Evolutionary conservation across 1,284 basidiomycete species (phyloP).

Genomic region (Cryptococcus wingfieldii): DNA sequence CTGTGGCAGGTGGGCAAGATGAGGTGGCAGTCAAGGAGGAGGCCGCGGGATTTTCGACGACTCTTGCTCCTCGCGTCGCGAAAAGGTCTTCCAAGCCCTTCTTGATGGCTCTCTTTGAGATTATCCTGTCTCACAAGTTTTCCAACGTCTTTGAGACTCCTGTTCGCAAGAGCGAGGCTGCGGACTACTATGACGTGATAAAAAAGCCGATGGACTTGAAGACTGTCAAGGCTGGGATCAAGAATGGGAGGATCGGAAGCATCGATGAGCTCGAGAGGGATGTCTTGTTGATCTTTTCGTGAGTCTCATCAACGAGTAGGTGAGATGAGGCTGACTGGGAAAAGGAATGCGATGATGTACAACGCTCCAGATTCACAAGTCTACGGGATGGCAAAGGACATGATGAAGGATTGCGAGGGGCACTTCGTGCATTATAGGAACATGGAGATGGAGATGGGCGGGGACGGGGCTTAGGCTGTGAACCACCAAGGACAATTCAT

Average conservation of each 20-base stretch:
- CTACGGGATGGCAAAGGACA: constrained; percentile 85
- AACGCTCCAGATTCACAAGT: constrained; percentile 79
- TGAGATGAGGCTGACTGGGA: neutral
- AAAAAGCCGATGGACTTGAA: constrained; percentile 89
- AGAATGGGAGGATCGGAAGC: constrained; percentile 72
- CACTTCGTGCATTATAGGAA: constrained; percentile 67
- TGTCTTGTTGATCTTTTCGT: constrained; percentile 83
- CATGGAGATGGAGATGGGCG: constrained; percentile 38
- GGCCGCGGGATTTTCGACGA: constrained; percentile 6
- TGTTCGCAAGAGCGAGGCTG: constrained; percentile 74
- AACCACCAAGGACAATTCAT: too few relatives aligned
- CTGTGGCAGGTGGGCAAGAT: neutral
- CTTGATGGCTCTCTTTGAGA: constrained; percentile 70
- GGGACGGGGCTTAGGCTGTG: neutral
- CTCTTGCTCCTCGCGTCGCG: constrained; percentile 5
- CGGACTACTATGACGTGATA: constrained; percentile 84
- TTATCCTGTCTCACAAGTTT: constrained; percentile 76
- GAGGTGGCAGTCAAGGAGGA: neutral
- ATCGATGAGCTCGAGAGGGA: constrained; percentile 84
- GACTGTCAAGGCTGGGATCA: constrained; percentile 74
- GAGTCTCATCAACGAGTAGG: constrained; percentile 11
- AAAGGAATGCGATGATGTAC: constrained; percentile 87
- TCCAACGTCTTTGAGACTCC: constrained; percentile 87
- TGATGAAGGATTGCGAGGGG: constrained; percentile 76
- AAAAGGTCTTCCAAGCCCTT: constrained; percentile 72